Evolutionary conservation across 2,329 filamentous ascomycete species (phyloP).

Genomic region (Botryosphaeria dothidea): DNA sequence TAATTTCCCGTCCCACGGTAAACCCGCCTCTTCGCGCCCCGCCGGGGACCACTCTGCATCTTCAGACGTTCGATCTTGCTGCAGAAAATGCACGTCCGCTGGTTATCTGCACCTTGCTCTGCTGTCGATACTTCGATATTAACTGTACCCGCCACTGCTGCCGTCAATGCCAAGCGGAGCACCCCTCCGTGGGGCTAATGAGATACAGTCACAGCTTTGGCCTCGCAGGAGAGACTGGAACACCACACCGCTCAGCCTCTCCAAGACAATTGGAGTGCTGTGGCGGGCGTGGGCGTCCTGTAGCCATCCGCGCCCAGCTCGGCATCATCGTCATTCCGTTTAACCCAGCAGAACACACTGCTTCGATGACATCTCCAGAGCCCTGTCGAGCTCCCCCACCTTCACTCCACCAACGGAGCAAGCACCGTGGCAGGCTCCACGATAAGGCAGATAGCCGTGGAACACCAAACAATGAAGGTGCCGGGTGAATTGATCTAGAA

Average conservation of each 20-base stretch:
- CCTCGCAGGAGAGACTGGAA: not conserved
- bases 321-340: not conserved
- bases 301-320: not conserved
- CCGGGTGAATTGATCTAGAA: not conserved
- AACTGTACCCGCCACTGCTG: not conserved
- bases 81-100: not conserved
- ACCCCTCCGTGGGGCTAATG: not conserved
- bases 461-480: not conserved
- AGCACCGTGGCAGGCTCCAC: not conserved
- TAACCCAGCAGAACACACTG: not conserved
- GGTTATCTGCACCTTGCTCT: not conserved
- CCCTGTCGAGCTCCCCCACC: not conserved
- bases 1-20: slow-evolving; percentile 10
- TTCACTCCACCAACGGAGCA: not conserved
- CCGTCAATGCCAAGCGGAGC: not conserved
- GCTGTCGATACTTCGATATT: not conserved
- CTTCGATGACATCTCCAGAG: not conserved
- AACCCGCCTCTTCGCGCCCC: slow-evolving; percentile 3
- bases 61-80: slow-evolving; percentile 10
- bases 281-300: not conserved
- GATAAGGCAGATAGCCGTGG: not conserved
- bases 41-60: not conserved
- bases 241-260: no score
- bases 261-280: not conserved
- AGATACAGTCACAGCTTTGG: not conserved